Base-by-base conservation (phyloP, 1,139 yeast species). In the Pichia sp. region DNA sequence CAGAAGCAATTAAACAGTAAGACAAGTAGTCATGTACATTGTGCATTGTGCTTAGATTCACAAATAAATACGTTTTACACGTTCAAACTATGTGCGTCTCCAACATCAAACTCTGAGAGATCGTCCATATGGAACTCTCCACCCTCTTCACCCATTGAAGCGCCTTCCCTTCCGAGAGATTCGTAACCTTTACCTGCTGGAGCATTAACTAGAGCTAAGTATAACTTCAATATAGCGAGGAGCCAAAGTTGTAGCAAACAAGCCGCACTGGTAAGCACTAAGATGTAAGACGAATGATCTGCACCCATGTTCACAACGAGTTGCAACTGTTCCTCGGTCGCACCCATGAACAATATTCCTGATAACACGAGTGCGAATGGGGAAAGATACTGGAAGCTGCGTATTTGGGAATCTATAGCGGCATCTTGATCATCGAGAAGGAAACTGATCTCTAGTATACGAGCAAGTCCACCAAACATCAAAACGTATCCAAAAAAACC, bases 291-390 rank as follows among this genome's bases (percentile, higher is more conserved):
- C 32, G 91, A 77, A 50, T 85, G 93, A 58, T 85, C 94, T 9
- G 94, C 77, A 5, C 87, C 86, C 48, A 83, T 66, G 45, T 76
- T 78, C 39, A 77, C 63, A 1, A 87, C 85, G 43, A 85, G 63
- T 13, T 63, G 62, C 51, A 88, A 64, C 52, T 88, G 96, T 55
- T 88, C 95, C 54, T 88, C 96, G 42, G 72, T 87, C 19, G 97
- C 97, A 19, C 85, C 74, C 96, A 87, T 86, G 55, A 88, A 88
- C 46, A 84, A 55, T 14, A 83, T 58, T 1, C 97, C 97, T 1
- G 93, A 66, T 44, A 83, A 72, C 2, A 86, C 72, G 36, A 88
- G 67, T 41, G 88, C 72, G 53, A 86, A 76, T 3, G 96, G 85
- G 1, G 97, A 81, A 19, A 87, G 52, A 57, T 83, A 83, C 59